Conservation (phyloP, 73 alveolate species). For the Blepharisma japonicum region DNA sequence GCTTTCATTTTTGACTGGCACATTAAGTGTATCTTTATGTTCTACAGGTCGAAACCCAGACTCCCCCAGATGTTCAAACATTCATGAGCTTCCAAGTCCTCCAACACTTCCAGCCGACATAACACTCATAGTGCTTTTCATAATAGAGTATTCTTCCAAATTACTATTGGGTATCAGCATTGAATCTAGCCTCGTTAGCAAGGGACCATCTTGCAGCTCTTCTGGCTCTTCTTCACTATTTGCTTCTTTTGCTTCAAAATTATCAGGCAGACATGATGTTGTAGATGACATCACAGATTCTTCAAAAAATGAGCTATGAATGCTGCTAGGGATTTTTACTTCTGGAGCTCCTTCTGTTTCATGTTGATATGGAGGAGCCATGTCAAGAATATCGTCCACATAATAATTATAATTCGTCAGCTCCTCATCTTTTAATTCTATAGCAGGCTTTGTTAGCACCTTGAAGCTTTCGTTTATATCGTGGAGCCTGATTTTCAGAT, state of each 20-base stretch:
- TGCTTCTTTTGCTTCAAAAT: conserved; percentile 24
- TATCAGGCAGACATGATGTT: not conserved
- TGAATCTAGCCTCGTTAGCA: too few species aligned
- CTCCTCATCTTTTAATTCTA: not conserved
- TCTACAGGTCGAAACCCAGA: too few species aligned
- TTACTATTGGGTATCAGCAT: too few species aligned
- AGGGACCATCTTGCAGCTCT: too few species aligned
- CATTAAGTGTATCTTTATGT: too few species aligned
- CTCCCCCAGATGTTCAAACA: too few species aligned
- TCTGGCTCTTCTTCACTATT: conserved; percentile 12
- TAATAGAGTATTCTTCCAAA: too few species aligned
- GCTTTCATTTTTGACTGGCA: too few species aligned
- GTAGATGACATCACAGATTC: not conserved
- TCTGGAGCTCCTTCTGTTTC: not conserved
- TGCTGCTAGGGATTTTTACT: not conserved
- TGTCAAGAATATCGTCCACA: conserved; percentile 30
- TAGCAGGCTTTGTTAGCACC: not conserved
- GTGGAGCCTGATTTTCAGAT: not conserved
- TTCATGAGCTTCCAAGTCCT: too few species aligned
- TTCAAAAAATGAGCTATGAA: conserved; percentile 5
- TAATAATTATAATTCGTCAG: not conserved
- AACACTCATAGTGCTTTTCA: too few species aligned
- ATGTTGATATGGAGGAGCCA: conserved; percentile 34
- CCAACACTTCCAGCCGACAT: too few species aligned
- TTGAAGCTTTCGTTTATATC: not conserved